Conservation (phyloP, 1,139 yeast species). For the Candida sanyaensis region DNA sequence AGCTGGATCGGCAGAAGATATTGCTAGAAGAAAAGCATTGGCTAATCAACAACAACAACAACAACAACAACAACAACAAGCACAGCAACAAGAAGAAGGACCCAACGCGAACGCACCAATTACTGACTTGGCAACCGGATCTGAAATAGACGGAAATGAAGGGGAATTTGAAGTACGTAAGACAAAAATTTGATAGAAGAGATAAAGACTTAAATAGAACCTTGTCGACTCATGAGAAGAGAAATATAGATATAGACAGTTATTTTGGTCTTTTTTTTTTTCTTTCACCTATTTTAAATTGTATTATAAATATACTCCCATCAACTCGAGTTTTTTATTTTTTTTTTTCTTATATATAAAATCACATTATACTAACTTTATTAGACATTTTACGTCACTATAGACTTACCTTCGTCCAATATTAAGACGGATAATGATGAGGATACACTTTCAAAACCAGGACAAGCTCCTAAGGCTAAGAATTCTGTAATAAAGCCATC, state of each 20-base stretch:
- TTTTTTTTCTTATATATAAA: background rate
- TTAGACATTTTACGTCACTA: conserved; percentile 37
- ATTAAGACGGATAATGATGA: conserved; percentile 12
- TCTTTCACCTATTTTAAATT: background rate
- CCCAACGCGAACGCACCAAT: conserved; percentile 14
- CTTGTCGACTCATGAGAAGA: background rate
- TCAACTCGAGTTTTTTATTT: background rate
- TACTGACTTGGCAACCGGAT: conserved; percentile 23
- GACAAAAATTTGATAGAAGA: background rate
- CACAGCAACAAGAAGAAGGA: background rate
- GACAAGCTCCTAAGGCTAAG: conserved; percentile 14
- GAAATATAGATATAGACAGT: conserved; percentile 2
- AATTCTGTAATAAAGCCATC: conserved; percentile 37
- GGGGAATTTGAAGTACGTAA: conserved; percentile 42
- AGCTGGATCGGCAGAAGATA: conserved; percentile 79
- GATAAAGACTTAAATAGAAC: background rate
- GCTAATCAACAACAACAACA: conserved; percentile 11
- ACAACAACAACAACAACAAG: background rate
- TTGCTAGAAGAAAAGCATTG: conserved; percentile 34
- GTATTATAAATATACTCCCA: background rate
- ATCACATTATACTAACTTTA: conserved; percentile 21
- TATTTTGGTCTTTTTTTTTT: background rate
- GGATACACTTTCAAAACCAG: conserved; percentile 2
- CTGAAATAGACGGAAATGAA: conserved; percentile 18
- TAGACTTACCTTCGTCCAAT: conserved; percentile 38